Percentiles rank a stretch among this genome's conserved stretches.
Conservation (phyloP, 805 yeast species). For the Yarrowia hollandica region DNA sequence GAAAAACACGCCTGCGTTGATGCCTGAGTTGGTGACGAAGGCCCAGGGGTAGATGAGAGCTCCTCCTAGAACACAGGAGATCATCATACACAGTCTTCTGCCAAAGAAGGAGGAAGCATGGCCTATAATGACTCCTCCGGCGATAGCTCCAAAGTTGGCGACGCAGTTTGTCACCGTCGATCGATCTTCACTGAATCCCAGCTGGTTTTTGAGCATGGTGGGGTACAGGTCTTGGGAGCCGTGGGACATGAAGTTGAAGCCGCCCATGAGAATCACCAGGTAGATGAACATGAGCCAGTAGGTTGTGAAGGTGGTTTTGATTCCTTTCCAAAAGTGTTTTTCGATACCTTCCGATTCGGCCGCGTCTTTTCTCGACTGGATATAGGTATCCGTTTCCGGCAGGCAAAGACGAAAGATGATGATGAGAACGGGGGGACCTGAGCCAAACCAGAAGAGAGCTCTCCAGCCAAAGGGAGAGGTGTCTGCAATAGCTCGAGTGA, state of each 20-base stretch:
- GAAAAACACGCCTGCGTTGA: constrained; percentile 4
- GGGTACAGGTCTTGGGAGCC: constrained; percentile 75
- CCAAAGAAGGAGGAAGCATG: background rate
- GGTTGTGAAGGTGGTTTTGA: constrained; percentile 35
- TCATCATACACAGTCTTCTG: background rate
- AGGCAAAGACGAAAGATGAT: constrained; percentile 1
- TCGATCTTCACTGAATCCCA: constrained; percentile 47
- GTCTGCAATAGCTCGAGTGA: background rate
- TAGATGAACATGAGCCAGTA: constrained; percentile 64
- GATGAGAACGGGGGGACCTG: background rate
- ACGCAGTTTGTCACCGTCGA: background rate
- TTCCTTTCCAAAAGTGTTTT: background rate
- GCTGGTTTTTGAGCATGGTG: constrained; percentile 58
- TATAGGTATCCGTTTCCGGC: background rate
- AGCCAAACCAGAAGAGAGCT: constrained; percentile 2
- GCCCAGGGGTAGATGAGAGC: constrained; percentile 17
- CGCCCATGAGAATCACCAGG: constrained; percentile 60
- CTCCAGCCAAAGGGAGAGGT: background rate
- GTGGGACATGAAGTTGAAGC: constrained; percentile 44
- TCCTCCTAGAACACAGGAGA: background rate
- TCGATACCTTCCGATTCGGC: background rate
- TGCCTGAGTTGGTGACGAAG: background rate
- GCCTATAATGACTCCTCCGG: background rate
- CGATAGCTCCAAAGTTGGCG: constrained; percentile 1
- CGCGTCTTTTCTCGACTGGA: background rate